Conservation (phyloP, 805 yeast genomes). For the Saccharomycopsis sp. region DNA sequence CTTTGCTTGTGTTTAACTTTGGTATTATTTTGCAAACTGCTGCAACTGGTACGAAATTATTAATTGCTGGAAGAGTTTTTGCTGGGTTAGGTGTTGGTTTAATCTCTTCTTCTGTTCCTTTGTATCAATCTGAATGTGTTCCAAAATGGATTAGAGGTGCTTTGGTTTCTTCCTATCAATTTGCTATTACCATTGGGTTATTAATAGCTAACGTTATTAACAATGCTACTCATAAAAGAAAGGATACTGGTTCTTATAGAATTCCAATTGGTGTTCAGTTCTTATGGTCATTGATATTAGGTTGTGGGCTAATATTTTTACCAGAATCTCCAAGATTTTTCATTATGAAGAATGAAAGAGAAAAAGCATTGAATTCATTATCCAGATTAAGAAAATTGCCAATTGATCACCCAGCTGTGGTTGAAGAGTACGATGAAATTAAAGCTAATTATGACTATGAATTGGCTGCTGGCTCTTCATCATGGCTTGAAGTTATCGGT, state of each 20-base stretch:
- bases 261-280: slow-evolving; percentile 71
- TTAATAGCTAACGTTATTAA: slow-evolving; percentile 63
- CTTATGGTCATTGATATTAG: slow-evolving; percentile 57
- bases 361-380: slow-evolving; percentile 51
- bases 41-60: slow-evolving; percentile 37
- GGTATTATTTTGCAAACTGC: slow-evolving; percentile 48
- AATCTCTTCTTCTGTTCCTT: slow-evolving; percentile 63
- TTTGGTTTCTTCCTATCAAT: slow-evolving; percentile 67
- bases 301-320: slow-evolving; percentile 54
- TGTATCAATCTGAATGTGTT: slow-evolving; percentile 74
- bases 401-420: slow-evolving; percentile 35
- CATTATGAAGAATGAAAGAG: slow-evolving; percentile 48
- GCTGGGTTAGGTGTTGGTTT: slow-evolving; percentile 74
- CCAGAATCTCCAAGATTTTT: slow-evolving; percentile 76
- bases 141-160: slow-evolving; percentile 78
- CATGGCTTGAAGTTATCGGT: slow-evolving; percentile 31
- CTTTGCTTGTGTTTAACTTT: slow-evolving; percentile 41
- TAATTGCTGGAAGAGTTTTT: slow-evolving; percentile 56
- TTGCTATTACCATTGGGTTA: slow-evolving; percentile 67
- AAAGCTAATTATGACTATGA: slow-evolving; percentile 43
- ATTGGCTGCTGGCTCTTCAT: slow-evolving; percentile 27
- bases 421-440: slow-evolving; percentile 42
- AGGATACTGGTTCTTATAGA: slow-evolving; percentile 55
- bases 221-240: slow-evolving; percentile 53
- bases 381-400: slow-evolving; percentile 48